Conservation (phyloP, 2,329 filamentous ascomycete genomes). For the Microcyclosporella mali region DNA sequence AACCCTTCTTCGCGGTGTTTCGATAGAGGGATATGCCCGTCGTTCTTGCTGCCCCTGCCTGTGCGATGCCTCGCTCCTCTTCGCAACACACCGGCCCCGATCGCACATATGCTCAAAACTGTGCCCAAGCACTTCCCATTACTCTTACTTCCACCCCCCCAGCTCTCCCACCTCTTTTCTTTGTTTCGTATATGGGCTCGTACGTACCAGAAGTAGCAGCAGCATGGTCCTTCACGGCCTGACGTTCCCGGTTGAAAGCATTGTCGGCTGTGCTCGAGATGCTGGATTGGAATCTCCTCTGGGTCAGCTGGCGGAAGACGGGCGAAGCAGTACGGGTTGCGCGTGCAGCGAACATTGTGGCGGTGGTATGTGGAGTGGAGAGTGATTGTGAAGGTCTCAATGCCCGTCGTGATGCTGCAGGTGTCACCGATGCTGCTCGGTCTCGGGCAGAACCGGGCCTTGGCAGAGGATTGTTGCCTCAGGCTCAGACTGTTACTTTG, state of each 20-base stretch:
- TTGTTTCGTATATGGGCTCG: neutral
- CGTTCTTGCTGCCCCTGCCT: neutral
- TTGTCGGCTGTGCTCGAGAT: constrained; percentile 66
- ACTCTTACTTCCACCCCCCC: neutral
- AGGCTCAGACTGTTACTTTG: too few species aligned
- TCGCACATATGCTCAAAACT: neutral
- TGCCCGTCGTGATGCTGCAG: neutral
- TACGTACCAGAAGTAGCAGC: constrained; percentile 71
- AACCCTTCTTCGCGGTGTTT: too few species aligned
- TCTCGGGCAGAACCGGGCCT: too few species aligned
- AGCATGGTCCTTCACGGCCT: constrained; percentile 86
- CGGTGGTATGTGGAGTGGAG: constrained; percentile 6
- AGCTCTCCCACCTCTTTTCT: neutral
- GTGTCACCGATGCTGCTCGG: too few species aligned
- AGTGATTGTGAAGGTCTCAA: neutral
- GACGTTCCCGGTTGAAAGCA: constrained; percentile 86
- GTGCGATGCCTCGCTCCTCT: neutral
- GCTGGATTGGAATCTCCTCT: constrained; percentile 19
- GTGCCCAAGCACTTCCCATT: neutral
- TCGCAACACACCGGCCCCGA: neutral
- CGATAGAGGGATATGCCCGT: too few species aligned
- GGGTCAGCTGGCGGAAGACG: constrained; percentile 25
- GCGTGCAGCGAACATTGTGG: constrained; percentile 26
- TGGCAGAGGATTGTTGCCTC: too few species aligned
- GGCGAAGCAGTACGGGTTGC: constrained; percentile 20